These are phyloP conservation scores for Saccharomyces jurei DNA, from an alignment of 805 yeast species.

Conservation along the genomic window DNA sequence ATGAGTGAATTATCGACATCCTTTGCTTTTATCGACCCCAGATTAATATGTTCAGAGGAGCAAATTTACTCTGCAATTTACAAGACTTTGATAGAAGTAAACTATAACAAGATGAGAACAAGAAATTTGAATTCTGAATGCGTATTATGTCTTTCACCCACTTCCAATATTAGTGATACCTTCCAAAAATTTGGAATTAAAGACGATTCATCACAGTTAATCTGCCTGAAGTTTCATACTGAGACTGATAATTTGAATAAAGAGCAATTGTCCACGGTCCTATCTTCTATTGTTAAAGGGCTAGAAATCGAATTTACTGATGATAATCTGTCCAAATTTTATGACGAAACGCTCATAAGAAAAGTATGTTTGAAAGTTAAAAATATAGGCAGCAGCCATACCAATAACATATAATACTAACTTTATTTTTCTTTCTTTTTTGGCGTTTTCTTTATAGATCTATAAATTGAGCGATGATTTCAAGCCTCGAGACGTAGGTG, in stretches of 20 bases:
- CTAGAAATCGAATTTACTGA: constrained; percentile 30
- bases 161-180: constrained; percentile 61
- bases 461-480: constrained; percentile 23
- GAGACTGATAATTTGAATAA: constrained; percentile 9
- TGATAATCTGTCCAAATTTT: constrained; percentile 22
- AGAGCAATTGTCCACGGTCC: background rate
- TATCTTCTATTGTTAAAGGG: constrained; percentile 27
- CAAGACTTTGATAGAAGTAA: constrained; percentile 48
- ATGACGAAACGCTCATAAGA: constrained; percentile 32
- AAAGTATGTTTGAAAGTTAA: constrained; percentile 18
- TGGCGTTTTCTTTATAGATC: constrained; percentile 11
- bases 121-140: constrained; percentile 65
- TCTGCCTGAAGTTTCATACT: constrained; percentile 38
- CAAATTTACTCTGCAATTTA: constrained; percentile 56
- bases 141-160: constrained; percentile 59
- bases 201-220: constrained; percentile 36
- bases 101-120: constrained; percentile 45
- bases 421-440: constrained; percentile 5
- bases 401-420: background rate
- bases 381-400: background rate
- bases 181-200: constrained; percentile 63
- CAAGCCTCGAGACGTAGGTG: constrained; percentile 13
- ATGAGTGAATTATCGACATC: constrained; percentile 38
- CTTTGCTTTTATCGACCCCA: constrained; percentile 59
- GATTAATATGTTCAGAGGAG: constrained; percentile 48